Conservation (phyloP, 2,329 filamentous ascomycete genomes). For the Diplodia intermedia region DNA sequence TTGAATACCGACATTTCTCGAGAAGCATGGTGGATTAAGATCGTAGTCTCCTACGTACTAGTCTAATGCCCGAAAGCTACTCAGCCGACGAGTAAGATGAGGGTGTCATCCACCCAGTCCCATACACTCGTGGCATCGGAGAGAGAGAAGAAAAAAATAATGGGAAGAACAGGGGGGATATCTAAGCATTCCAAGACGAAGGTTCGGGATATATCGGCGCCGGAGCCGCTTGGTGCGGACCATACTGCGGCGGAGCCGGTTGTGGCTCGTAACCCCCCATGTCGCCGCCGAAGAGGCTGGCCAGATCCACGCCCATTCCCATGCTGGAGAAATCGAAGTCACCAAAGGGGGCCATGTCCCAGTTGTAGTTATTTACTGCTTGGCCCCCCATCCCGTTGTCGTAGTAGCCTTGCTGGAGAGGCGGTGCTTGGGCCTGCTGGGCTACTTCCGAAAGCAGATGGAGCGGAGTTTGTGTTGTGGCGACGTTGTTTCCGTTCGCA, state of each 20-base stretch:
- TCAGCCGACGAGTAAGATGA: not conserved
- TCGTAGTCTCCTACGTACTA: not conserved
- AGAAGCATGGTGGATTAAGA: not conserved
- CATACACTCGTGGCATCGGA: not conserved
- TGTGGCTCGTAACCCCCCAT: constrained; percentile 11
- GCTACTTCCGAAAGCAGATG: constrained; percentile 51
- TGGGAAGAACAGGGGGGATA: not conserved
- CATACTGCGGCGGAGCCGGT: constrained; percentile 2
- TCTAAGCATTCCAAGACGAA: constrained; percentile 19
- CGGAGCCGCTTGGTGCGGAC: not conserved
- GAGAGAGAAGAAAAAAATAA: not conserved
- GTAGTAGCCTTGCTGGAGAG: constrained; percentile 26
- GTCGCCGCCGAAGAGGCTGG: constrained; percentile 27
- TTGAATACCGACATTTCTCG: not conserved
- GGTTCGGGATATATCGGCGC: constrained; percentile 21
- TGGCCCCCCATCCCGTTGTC: constrained; percentile 5
- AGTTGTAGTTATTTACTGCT: constrained; percentile 2
- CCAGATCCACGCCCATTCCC: constrained; percentile 29
- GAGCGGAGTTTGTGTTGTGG: constrained; percentile 46
- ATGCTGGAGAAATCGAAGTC: constrained; percentile 27
- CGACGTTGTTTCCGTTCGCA: constrained; percentile 35
- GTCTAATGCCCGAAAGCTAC: not conserved
- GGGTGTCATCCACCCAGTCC: not conserved
- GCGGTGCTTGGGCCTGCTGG: constrained; percentile 30
- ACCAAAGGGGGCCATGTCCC: constrained; percentile 22